Percentiles rank a stretch among this genome's conserved stretches.
phyloP scores from a whole-genome alignment of 768 basidiomycete species.

The Hygrocybe punicea region DNA sequence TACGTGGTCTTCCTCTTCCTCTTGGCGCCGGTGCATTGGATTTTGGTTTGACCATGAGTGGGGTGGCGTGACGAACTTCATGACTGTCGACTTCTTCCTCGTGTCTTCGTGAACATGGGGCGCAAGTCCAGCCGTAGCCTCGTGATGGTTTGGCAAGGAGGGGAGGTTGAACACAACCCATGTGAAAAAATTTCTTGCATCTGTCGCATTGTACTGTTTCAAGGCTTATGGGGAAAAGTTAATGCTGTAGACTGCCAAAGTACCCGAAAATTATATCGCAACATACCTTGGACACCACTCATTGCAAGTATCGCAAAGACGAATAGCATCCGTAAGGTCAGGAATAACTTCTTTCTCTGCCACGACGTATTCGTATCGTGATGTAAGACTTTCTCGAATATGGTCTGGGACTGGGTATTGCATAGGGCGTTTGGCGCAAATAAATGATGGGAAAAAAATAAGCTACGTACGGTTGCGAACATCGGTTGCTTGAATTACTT shows the following conservation, averaged over 20 bases:
- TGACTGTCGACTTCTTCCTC: conserved; percentile 83
- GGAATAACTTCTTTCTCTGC: conserved; percentile 91
- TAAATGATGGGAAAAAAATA: conserved; percentile 19
- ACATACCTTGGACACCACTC: conserved; percentile 88
- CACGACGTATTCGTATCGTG: conserved; percentile 91
- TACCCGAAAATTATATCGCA: neutral
- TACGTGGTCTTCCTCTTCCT: conserved; percentile 73
- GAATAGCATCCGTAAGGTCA: conserved; percentile 82
- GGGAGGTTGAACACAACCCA: conserved; percentile 91
- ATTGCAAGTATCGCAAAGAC: conserved; percentile 80
- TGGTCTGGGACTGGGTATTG: conserved; percentile 66
- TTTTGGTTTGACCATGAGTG: conserved; percentile 49
- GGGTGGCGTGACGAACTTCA: conserved; percentile 58
- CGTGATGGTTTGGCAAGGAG: conserved; percentile 86
- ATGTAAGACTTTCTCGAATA: conserved; percentile 70
- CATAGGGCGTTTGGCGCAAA: conserved; percentile 19
- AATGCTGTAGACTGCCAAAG: conserved; percentile 10
- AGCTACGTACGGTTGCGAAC: conserved; percentile 79
- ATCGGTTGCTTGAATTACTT: conserved; percentile 82
- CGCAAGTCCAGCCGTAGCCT: conserved; percentile 97
- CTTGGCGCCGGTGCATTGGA: conserved; percentile 70
- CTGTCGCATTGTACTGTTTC: conserved; percentile 88
- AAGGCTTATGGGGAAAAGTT: conserved; percentile 43
- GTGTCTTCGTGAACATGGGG: conserved; percentile 83
- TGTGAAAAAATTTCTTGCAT: conserved; percentile 93